Percentiles rank a stretch among this genome's conserved stretches.
These are phyloP conservation scores for Cutaneotrichosporon curvatum DNA, from an alignment of 1,284 basidiomycete species.

Conservation along the genomic window DNA sequence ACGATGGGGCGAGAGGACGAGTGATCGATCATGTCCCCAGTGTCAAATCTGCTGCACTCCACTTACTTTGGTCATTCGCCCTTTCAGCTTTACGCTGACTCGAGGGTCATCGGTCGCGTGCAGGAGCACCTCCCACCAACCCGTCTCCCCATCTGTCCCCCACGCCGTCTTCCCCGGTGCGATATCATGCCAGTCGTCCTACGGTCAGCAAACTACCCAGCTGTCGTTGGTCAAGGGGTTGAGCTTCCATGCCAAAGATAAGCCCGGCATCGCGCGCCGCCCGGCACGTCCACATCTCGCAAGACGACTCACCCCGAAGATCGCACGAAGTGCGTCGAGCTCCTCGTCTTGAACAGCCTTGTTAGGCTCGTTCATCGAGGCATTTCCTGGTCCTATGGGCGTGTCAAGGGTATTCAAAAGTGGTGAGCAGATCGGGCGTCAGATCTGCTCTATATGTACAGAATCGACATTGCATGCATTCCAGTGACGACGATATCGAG, in stretches of 20 bases:
- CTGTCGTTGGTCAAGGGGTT: no score
- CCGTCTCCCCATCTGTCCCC: constrained; percentile 36
- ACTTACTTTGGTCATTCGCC: constrained; percentile 38
- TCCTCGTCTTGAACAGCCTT: constrained; percentile 40
- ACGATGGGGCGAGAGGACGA: no score
- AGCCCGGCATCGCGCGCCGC: no score
- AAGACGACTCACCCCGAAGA: constrained; percentile 27
- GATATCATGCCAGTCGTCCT: constrained; percentile 44
- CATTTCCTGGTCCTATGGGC: constrained; percentile 14
- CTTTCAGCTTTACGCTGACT: constrained; percentile 36
- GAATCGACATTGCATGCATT: not conserved
- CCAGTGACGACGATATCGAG: not conserved
- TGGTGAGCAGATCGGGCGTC: no score
- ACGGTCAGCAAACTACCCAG: constrained; percentile 11
- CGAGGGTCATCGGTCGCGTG: constrained; percentile 29
- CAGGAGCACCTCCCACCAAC: constrained; percentile 42
- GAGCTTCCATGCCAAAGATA: no score
- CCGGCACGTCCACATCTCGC: no score
- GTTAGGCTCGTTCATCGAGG: constrained; percentile 34
- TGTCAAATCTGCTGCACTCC: not conserved
- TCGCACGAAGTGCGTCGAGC: constrained; percentile 40
- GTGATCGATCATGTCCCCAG: not conserved
- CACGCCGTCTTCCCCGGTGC: constrained; percentile 41
- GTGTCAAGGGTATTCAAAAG: not conserved
- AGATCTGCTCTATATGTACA: not conserved